Conservation (phyloP, 208 protist species). For the Blechomonas ayalai region DNA sequence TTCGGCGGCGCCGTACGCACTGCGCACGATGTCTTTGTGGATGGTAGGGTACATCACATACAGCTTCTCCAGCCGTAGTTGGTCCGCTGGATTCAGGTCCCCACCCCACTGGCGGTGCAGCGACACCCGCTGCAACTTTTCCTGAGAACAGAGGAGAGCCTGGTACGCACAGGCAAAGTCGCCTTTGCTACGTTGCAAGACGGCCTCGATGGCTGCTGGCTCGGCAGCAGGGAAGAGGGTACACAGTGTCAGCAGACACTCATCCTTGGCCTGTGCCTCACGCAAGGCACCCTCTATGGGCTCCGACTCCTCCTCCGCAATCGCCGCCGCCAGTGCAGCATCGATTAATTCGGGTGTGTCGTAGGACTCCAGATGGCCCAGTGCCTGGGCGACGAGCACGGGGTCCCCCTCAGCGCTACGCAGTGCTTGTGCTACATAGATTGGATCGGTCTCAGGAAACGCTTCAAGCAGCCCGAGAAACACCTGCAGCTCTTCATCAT, state of each 20-base stretch:
- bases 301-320: conserved; percentile 13
- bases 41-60: conserved; percentile 44
- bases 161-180: conserved; percentile 58
- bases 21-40: conserved; percentile 35
- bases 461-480: conserved; percentile 46
- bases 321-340: conserved; percentile 26
- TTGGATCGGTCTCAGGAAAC: conserved; percentile 37
- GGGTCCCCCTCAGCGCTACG: conserved; percentile 34
- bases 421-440: conserved; percentile 46
- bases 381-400: conserved; percentile 18
- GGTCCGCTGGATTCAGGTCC: conserved; percentile 25
- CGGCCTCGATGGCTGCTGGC: conserved; percentile 32
- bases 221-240: conserved; percentile 57
- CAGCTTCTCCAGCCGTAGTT: conserved; percentile 36
- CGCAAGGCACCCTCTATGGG: conserved; percentile 5
- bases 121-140: conserved; percentile 24
- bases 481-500: conserved; percentile 23
- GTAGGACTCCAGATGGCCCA: conserved; percentile 13
- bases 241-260: conserved; percentile 58
- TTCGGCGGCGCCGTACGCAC: conserved; percentile 26
- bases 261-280: conserved; percentile 11
- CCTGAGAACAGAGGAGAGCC: conserved; percentile 43
- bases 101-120: conserved; percentile 28
- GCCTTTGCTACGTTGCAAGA: conserved; percentile 21
- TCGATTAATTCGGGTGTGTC: conserved; percentile 12